Base-by-base conservation (phyloP, 306 rosid species). In the Adenanthera pavonina region DNA sequence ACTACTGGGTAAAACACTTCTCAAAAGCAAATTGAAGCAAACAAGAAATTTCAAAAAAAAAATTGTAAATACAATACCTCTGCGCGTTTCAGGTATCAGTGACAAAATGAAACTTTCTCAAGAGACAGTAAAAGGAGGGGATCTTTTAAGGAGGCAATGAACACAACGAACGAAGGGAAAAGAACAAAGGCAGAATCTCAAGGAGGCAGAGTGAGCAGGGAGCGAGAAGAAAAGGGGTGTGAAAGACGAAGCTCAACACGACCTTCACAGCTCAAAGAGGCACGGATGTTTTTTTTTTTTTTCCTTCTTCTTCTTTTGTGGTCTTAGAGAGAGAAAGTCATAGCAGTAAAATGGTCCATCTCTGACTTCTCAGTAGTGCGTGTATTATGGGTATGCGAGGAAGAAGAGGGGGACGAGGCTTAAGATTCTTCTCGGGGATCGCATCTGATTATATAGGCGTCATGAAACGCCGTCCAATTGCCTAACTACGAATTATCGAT, bases 21-120 rank as follows among this genome's bases (percentile, higher is more conserved):
- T 3, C 33, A 8, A 82, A 30, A 78, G 46, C 43, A 65, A 85
- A 46, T n/a, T 30, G 60, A 76, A 75, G 12, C 46, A 33, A 54
- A n/a, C 25, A 6, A 59, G 8, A 7, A 46, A 0, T 7, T 16
- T 53, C 6, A 1, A 19, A 53, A 35, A 30, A 3, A 5, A 25
- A 14, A 25, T 3, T 40, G 7, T 4, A 14, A 48, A 48, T 69
- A 48, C 54, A 46, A 13, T 43, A 75, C 79, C 79, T 43, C 43
- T 46, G 44, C 43, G 46, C 60, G 51, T 41, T 75, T 36, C 19
- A 67, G 72, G 12, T 51, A 35, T 41, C 33, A 57, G 61, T 25
- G 20, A 20, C 72, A 61, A 11, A 43, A 46, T 25, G n/a, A 13
- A 12, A 8, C 38, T 59, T 33, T 40, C 54, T 20, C 19, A 73